Evolutionary conservation across 352 stramenopile genomes (phyloP).

Genomic region (Phytophthora citricola): DNA sequence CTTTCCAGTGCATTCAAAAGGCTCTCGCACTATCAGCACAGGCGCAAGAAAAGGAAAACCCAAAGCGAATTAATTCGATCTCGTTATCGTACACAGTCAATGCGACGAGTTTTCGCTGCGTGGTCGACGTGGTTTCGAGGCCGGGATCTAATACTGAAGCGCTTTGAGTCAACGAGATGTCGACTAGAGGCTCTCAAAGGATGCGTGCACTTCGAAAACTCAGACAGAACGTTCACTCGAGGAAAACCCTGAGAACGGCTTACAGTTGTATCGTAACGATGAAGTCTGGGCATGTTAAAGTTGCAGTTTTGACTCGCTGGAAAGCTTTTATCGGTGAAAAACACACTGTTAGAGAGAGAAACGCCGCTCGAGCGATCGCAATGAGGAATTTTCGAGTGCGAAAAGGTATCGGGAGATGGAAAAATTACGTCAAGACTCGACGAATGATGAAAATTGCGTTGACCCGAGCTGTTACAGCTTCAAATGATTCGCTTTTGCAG

Average conservation of each 20-base stretch:
- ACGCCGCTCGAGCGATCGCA: background rate
- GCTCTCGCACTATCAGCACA: constrained; percentile 6
- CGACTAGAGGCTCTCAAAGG: constrained; percentile 7
- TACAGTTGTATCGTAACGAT: constrained; percentile 14
- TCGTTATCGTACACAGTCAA: background rate
- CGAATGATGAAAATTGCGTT: constrained; percentile 34
- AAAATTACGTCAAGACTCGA: constrained; percentile 14
- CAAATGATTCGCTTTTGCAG: constrained; percentile 15
- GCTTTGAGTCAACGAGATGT: background rate
- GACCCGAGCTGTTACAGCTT: constrained; percentile 14
- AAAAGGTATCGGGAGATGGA: constrained; percentile 34
- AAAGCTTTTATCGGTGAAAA: constrained; percentile 19
- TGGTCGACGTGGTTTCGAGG: constrained; percentile 16
- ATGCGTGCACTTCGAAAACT: constrained; percentile 11
- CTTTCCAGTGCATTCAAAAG: constrained; percentile 26
- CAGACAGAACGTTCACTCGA: constrained; percentile 5
- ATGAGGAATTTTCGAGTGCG: constrained; percentile 30
- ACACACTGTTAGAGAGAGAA: background rate
- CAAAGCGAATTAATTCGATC: background rate
- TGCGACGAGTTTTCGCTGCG: constrained; percentile 1
- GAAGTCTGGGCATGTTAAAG: constrained; percentile 6
- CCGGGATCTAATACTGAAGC: background rate
- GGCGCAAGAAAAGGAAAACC: constrained; percentile 8
- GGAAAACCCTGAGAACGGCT: constrained; percentile 5
- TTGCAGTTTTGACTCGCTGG: constrained; percentile 20